Evolutionary conservation across 495 filamentous ascomycete species (phyloP).

Genomic region (Aspergillus carlsbadensis): DNA sequence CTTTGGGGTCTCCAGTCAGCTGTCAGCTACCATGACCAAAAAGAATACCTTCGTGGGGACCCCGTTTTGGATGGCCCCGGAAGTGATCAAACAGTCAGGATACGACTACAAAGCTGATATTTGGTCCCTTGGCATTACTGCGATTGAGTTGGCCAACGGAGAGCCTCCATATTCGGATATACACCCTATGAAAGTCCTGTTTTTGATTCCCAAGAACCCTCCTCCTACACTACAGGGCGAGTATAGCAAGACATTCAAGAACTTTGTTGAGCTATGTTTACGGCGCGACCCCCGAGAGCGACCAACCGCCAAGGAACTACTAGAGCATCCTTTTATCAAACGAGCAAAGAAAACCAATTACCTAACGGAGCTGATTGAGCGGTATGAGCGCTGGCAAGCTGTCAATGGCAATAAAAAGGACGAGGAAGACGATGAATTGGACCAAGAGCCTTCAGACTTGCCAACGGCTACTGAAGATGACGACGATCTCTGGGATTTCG

Average conservation of each 20-base stretch:
- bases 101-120: constrained; percentile 99
- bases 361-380: constrained; percentile 89
- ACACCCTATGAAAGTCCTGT: constrained; percentile 98
- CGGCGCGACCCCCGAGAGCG: constrained; percentile 84
- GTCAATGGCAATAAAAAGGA: constrained; percentile 54
- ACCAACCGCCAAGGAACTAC: constrained; percentile 80
- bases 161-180: constrained; percentile 96
- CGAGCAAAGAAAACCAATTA: constrained; percentile 87
- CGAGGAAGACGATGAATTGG: constrained; percentile 62
- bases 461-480: constrained; percentile 41
- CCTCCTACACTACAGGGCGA: constrained; percentile 80
- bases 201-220: constrained; percentile 93
- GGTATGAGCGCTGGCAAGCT: constrained; percentile 81
- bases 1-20: constrained; percentile 94
- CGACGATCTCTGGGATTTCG: constrained; percentile 95
- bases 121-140: constrained; percentile 98
- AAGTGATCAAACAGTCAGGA: constrained; percentile 97
- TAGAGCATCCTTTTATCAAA: constrained; percentile 87
- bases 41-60: constrained; percentile 99
- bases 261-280: constrained; percentile 86
- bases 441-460: constrained; percentile 36
- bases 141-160: constrained; percentile 87
- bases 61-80: constrained; percentile 99
- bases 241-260: constrained; percentile 89
- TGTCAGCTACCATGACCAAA: constrained; percentile 99